Percentiles rank a stretch among this genome's conserved stretches.
Conservation (phyloP, 306 rosid species). For the Benincasa hispida region DNA sequence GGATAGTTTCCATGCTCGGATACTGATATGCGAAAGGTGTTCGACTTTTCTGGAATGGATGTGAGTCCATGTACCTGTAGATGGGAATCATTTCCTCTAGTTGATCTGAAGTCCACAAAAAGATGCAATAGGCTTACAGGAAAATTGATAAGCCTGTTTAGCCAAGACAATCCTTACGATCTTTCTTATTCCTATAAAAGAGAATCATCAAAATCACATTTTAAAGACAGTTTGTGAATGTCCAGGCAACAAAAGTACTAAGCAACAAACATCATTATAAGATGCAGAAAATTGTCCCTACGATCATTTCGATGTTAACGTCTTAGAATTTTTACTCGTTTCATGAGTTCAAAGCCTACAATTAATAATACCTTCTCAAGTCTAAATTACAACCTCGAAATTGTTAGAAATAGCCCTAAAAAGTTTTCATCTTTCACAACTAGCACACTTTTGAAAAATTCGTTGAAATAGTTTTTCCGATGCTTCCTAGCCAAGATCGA, state of each 20-base stretch:
- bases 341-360: background rate
- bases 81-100: conserved; percentile 36
- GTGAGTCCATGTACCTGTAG: conserved; percentile 35
- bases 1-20: conserved; percentile 15
- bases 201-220: background rate
- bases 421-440: no score
- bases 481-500: no score
- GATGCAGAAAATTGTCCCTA: background rate
- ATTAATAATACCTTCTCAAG: background rate
- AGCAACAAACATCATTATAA: background rate
- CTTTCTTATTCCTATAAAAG: background rate
- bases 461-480: no score
- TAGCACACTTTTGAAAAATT: no score
- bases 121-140: background rate
- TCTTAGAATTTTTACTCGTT: background rate
- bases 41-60: conserved; percentile 35
- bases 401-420: no score
- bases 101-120: background rate
- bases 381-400: no score
- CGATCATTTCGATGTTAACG: background rate
- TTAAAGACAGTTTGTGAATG: background rate
- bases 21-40: conserved; percentile 14
- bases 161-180: background rate
- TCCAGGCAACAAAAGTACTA: background rate
- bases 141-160: background rate